Evolutionary conservation across 2,329 filamentous ascomycete species (phyloP).

Genomic region (Cercospora sojina): DNA sequence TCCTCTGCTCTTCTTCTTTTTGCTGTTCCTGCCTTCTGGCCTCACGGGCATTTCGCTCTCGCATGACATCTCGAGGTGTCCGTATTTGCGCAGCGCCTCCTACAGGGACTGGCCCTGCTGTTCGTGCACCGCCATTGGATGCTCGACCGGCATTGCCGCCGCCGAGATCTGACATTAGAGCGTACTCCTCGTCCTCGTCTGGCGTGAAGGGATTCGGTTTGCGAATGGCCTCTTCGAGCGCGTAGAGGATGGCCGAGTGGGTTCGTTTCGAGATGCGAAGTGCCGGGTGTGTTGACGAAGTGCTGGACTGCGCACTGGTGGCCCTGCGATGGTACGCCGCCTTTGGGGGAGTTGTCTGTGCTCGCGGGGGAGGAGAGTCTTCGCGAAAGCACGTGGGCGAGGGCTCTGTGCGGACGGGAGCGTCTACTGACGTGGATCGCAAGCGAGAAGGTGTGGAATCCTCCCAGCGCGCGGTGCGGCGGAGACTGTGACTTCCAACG

Average conservation of each 20-base stretch:
- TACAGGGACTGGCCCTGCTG: slow-evolving; percentile 55
- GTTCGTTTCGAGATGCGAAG: slow-evolving; percentile 77
- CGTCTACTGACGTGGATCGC: slow-evolving; percentile 48
- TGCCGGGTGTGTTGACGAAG: slow-evolving; percentile 53
- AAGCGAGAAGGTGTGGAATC: slow-evolving; percentile 42
- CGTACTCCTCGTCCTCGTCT: slow-evolving; percentile 82
- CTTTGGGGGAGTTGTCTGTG: slow-evolving; percentile 30
- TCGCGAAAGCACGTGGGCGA: slow-evolving; percentile 9
- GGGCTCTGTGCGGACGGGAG: slow-evolving; percentile 28
- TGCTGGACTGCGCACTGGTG: slow-evolving; percentile 33
- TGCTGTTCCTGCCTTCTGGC: slow-evolving; percentile 65
- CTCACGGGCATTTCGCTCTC: slow-evolving; percentile 76
- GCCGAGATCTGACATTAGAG: slow-evolving; percentile 84
- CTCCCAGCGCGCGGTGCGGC: slow-evolving; percentile 55
- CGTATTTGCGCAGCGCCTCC: slow-evolving; percentile 59
- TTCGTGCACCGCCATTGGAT: slow-evolving; percentile 57
- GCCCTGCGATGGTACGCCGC: slow-evolving; percentile 37
- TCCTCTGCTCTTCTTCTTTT: slow-evolving; percentile 50
- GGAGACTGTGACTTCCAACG: slow-evolving; percentile 47
- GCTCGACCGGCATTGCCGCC: slow-evolving; percentile 47
- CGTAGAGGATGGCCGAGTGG: slow-evolving; percentile 85
- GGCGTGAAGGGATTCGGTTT: slow-evolving; percentile 79
- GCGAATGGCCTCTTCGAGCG: slow-evolving; percentile 85
- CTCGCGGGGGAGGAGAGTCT: slow-evolving; percentile 19
- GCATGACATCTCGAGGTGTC: slow-evolving; percentile 89